phyloP scores from a whole-genome alignment of 179 eudicot species.

The Heliamphora pulchella region DNA sequence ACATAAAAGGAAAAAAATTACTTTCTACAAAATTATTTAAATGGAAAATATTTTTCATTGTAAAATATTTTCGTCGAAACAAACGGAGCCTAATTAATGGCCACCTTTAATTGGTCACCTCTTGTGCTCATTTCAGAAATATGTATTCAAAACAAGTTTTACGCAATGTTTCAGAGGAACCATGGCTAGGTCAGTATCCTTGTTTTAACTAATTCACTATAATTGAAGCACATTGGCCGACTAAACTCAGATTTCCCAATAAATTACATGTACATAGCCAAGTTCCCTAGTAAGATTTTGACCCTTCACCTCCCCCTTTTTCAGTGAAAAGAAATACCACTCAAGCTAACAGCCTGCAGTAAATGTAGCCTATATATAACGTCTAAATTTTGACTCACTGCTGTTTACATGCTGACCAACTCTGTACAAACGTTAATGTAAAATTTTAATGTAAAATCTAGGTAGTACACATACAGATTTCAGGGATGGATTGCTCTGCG shows the following conservation, averaged over 20 bases:
- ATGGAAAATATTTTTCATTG: no score
- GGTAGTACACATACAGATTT: slow-evolving; percentile 20
- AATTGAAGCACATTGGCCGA: background rate
- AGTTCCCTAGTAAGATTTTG: background rate
- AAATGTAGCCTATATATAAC: background rate
- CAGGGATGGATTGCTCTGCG: slow-evolving; percentile 22
- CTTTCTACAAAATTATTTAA: no score
- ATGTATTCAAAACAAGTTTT: background rate
- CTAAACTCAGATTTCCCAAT: background rate
- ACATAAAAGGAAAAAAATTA: no score
- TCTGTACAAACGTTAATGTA: background rate
- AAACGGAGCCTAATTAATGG: background rate
- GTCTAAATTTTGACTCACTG: slow-evolving; percentile 7
- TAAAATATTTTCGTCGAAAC: no score
- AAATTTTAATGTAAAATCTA: background rate
- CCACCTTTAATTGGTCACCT: background rate
- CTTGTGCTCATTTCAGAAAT: background rate
- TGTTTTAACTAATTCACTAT: no score
- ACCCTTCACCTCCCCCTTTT: background rate
- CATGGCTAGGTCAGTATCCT: background rate
- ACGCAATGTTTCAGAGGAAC: background rate
- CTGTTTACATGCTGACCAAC: background rate
- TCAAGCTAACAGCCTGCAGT: background rate
- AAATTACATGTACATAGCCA: background rate
- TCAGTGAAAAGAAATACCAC: background rate